Evolutionary conservation across 2,329 filamentous ascomycete species (phyloP), one percentile per base, ranked within the genome.

Genomic region (Simplicillium sp.): DNA sequence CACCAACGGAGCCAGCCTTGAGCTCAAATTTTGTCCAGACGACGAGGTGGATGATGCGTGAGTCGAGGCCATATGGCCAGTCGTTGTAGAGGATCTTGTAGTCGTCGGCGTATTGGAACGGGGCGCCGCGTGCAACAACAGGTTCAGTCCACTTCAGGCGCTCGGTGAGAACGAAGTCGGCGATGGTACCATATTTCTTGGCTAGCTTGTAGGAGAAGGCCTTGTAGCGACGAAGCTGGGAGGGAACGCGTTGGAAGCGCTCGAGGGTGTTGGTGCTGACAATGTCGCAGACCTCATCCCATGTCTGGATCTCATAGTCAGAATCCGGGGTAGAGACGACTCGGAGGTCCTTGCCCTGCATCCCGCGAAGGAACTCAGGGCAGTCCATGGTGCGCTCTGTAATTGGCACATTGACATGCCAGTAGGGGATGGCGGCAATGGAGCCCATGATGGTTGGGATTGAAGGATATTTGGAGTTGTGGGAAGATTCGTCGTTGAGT

Each of bases 21-120:
- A 96, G 67, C 37, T 75, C 70, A 54, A 94, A 95, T 61, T 95
- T 95, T 37, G 85, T 92, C 90, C 90, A 97, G 11, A 95, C 79
- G 5, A 95, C 86, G 3, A 96, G 68, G 57, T 96, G 90, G 13
- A 86, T 75, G 48, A 95, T 89, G 39, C 75, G 71, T 36, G 67
- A 56, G 51, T 92, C 87, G 40, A 96, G 70, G 0, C 87, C 88
- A 54, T 96, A 97, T 1, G 90, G 90, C 86, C 88, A 96, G 69
- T 97, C 89, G 56, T 97, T 97, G 62, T 75, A 77, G 33, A 95
- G 60, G 37, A 94, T 80, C 59, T 80, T 87, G 52, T 82, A 64
- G 54, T 92, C 83, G 9, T 67, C 65, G 1, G 60, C 60, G 40
- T 49, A 53, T 46, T 65, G 60, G 46, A 78, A 72, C 0, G 68